Percentiles rank a stretch among this genome's conserved stretches.
Evolutionary conservation across 495 filamentous ascomycete species (phyloP).

Genomic region (Aspergillus nidulans): DNA sequence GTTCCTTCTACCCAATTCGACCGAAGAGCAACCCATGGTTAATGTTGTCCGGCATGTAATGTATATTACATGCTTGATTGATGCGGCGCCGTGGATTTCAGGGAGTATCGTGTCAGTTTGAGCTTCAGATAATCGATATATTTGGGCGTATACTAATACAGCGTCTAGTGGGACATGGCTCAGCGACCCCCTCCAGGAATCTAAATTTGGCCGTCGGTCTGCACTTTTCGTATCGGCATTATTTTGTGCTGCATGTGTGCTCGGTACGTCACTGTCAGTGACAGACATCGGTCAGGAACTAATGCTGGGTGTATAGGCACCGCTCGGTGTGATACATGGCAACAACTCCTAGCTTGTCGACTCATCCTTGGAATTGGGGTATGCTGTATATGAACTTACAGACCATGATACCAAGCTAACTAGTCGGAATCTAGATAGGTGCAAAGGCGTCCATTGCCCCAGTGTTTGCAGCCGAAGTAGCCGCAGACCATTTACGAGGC

Average conservation of each 20-base stretch:
- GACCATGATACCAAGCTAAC: not conserved
- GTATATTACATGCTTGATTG: conserved; percentile 39
- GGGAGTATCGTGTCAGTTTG: conserved; percentile 30
- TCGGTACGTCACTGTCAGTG: conserved; percentile 41
- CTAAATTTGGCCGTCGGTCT: conserved; percentile 57
- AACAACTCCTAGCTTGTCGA: conserved; percentile 53
- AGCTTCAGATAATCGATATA: not conserved
- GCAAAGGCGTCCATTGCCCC: conserved; percentile 50
- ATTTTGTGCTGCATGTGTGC: conserved; percentile 56
- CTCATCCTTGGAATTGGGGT: conserved; percentile 60
- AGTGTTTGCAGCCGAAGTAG: conserved; percentile 67
- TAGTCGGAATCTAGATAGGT: conserved; percentile 52
- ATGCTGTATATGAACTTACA: not conserved
- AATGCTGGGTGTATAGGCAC: not conserved
- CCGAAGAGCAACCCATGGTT: not conserved
- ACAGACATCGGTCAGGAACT: conserved; percentile 58
- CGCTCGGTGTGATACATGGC: conserved; percentile 53
- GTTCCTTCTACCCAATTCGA: conserved; percentile 14
- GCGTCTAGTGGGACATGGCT: conserved; percentile 1
- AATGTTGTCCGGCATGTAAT: conserved; percentile 11
- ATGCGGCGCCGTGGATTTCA: conserved; percentile 27
- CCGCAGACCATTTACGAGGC: conserved; percentile 62
- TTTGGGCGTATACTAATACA: not conserved
- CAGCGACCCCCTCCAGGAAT: conserved; percentile 62
- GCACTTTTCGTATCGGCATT: conserved; percentile 62